Percentiles rank a stretch among this genome's conserved stretches.
Conservation (phyloP, 768 basidiomycete species). For the Lanmaoa rubissima region DNA sequence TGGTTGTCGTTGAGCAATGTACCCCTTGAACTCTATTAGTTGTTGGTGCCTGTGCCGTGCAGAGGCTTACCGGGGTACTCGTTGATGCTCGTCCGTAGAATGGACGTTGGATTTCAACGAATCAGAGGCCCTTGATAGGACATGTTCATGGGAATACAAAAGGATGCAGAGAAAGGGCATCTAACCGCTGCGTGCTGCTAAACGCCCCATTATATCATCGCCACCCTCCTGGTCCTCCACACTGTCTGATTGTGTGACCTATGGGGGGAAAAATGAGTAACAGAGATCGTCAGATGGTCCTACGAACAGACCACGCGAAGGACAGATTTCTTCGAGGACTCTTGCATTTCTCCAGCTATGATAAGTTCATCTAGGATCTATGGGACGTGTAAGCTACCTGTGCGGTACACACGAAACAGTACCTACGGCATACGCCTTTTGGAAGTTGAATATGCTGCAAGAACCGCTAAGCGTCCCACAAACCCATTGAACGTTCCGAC, state of each 20-base stretch:
- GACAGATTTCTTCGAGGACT: slow-evolving; percentile 77
- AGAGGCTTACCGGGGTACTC: background rate
- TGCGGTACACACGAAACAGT: background rate
- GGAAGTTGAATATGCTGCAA: slow-evolving; percentile 92
- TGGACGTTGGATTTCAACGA: slow-evolving; percentile 19
- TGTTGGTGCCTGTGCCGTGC: background rate
- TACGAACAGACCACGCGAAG: slow-evolving; percentile 49
- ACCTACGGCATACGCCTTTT: slow-evolving; percentile 85
- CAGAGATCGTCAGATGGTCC: slow-evolving; percentile 7
- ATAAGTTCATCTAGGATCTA: slow-evolving; percentile 92
- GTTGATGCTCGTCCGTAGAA: background rate
- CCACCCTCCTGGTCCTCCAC: slow-evolving; percentile 85
- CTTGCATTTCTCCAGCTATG: slow-evolving; percentile 91
- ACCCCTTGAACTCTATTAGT: background rate
- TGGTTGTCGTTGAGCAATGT: background rate
- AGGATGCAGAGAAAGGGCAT: slow-evolving; percentile 2
- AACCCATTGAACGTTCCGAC: slow-evolving; percentile 16
- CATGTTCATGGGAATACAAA: slow-evolving; percentile 10
- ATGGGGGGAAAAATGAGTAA: background rate
- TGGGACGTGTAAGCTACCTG: background rate
- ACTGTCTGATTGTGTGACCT: slow-evolving; percentile 85
- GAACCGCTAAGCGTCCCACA: background rate
- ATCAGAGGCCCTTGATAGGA: slow-evolving; percentile 29
- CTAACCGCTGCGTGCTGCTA: slow-evolving; percentile 74
- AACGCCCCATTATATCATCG: slow-evolving; percentile 75